These are phyloP conservation scores for Cercophora newfieldiana DNA, from an alignment of 495 filamentous ascomycete genomes.

Conservation along the genomic window DNA sequence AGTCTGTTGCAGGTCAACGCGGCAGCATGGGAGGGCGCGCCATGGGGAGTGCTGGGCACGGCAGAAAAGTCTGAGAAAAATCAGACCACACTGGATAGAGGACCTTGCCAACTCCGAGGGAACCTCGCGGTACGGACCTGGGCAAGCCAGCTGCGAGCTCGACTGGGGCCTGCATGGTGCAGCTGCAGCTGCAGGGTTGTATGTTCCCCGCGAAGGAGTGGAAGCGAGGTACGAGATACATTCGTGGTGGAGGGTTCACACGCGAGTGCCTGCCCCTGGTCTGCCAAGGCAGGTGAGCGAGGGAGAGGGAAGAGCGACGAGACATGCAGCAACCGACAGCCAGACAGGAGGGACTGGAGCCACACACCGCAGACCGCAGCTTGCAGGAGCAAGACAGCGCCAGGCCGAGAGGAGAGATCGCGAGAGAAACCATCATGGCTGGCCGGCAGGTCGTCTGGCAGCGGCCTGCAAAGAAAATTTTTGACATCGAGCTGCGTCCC, in stretches of 20 bases:
- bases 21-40: not conserved
- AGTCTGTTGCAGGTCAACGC: not conserved
- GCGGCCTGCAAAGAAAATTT: not conserved
- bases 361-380: not conserved
- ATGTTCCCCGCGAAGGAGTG: conserved; percentile 28
- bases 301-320: conserved; percentile 1
- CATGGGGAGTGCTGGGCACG: not conserved
- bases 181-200: conserved; percentile 24
- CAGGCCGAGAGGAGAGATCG: not conserved
- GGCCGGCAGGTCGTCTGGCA: not conserved
- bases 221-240: conserved; percentile 27
- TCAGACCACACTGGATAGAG: conserved; percentile 5
- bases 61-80: conserved; percentile 7
- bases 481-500: not conserved
- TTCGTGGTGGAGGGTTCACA: conserved; percentile 2
- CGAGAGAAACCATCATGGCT: not conserved
- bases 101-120: conserved; percentile 19
- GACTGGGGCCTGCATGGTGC: conserved; percentile 1
- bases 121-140: conserved; percentile 13
- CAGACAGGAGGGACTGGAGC: not conserved
- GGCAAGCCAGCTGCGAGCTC: not conserved
- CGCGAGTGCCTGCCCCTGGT: conserved; percentile 12
- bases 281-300: conserved; percentile 21
- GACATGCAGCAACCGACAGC: not conserved
- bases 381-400: not conserved